Conservation (phyloP, 208 protist genomes). For the Acanthamoeba triangularis region DNA sequence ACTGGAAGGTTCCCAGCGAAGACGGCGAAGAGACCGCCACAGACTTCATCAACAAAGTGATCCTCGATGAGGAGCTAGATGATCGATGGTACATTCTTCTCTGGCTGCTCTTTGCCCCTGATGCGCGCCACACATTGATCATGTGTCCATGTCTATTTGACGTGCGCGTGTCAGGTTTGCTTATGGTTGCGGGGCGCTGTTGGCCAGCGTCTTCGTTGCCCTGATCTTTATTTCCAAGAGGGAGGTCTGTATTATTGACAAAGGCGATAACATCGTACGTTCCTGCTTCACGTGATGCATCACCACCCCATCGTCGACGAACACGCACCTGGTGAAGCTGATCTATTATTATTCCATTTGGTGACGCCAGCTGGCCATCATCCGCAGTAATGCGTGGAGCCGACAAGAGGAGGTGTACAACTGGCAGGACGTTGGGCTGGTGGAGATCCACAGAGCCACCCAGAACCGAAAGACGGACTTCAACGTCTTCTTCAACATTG, state of each 20-base stretch:
- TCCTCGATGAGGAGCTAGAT: conserved; percentile 12
- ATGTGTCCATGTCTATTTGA: not conserved
- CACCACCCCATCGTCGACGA: not conserved
- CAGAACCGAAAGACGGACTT: conserved; percentile 50
- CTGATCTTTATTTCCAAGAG: not conserved
- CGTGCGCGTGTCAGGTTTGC: not conserved
- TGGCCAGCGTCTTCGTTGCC: not conserved
- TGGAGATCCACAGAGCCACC: conserved; percentile 46
- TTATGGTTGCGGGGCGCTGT: not conserved
- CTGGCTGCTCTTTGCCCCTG: not conserved
- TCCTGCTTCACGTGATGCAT: not conserved
- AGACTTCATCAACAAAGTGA: not conserved
- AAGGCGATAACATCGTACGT: not conserved
- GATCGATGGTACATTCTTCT: not conserved
- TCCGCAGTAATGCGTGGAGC: not conserved
- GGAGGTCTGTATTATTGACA: conserved; percentile 27
- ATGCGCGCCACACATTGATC: not conserved
- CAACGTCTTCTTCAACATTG: conserved; percentile 41
- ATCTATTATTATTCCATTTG: not conserved
- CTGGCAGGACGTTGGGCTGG: conserved; percentile 20
- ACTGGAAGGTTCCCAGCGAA: not conserved
- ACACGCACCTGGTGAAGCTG: not conserved
- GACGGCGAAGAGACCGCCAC: not conserved
- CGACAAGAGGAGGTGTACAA: conserved; percentile 10
- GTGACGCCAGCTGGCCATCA: not conserved